Evolutionary conservation across 441 rosid species (phyloP).

Genomic region (Jatropha multifida): DNA sequence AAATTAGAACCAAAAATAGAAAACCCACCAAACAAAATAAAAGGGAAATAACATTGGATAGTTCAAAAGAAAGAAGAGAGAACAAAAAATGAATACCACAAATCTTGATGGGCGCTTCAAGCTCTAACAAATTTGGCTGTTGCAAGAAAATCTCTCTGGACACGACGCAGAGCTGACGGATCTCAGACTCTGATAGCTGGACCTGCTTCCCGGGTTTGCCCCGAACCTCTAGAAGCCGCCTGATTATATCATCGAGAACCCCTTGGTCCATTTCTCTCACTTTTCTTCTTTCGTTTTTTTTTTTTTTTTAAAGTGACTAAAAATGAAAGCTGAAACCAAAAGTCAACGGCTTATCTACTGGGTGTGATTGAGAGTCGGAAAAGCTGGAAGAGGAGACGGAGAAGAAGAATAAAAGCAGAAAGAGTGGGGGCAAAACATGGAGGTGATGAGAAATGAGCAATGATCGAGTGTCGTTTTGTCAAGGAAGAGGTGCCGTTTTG

Average conservation of each 20-base stretch:
- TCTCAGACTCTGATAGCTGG: slow-evolving; percentile 71
- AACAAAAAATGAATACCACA: slow-evolving; percentile 41
- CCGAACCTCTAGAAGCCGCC: slow-evolving; percentile 56
- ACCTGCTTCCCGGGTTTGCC: slow-evolving; percentile 67
- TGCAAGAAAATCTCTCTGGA: slow-evolving; percentile 58
- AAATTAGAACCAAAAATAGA: background rate
- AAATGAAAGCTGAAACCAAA: slow-evolving; percentile 1
- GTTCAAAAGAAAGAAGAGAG: background rate
- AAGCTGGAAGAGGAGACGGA: slow-evolving; percentile 10
- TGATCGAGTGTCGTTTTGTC: slow-evolving; percentile 19
- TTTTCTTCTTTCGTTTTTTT: no score
- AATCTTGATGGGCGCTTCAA: slow-evolving; percentile 80
- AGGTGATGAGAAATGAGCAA: background rate
- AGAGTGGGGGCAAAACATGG: background rate
- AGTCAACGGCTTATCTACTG: slow-evolving; percentile 34
- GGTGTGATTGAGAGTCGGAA: slow-evolving; percentile 1
- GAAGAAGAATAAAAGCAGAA: background rate
- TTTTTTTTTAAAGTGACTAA: background rate
- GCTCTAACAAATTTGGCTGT: slow-evolving; percentile 68
- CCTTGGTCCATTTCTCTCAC: slow-evolving; percentile 45
- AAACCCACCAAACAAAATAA: background rate
- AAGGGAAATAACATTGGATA: background rate
- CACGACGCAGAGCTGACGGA: slow-evolving; percentile 55
- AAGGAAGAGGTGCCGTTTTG: slow-evolving; percentile 22
- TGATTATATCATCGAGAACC: slow-evolving; percentile 59